Evolutionary conservation across 2,329 filamentous ascomycete genomes (phyloP).

Genomic region (Paecilomyces sp.): DNA sequence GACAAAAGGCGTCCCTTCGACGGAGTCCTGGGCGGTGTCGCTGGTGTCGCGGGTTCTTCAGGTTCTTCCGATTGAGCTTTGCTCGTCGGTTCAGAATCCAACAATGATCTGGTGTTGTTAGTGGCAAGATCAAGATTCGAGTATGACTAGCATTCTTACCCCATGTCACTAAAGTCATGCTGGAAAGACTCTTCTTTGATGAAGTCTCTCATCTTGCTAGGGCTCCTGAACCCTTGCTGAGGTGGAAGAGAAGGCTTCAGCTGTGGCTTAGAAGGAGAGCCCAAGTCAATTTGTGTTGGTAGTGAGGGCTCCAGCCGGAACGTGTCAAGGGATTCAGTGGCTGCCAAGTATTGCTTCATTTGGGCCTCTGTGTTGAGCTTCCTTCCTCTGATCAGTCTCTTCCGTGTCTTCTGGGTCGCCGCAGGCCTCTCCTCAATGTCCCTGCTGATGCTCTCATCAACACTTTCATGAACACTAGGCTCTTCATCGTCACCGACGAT

Average conservation of each 20-base stretch:
- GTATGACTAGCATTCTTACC: neutral
- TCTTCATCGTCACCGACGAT: slow-evolving; percentile 35
- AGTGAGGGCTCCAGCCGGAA: slow-evolving; percentile 14
- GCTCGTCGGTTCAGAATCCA: neutral
- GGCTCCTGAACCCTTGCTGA: slow-evolving; percentile 14
- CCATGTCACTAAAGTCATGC: neutral
- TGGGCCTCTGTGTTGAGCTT: slow-evolving; percentile 15
- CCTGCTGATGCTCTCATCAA: slow-evolving; percentile 19
- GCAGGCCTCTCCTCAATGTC: slow-evolving; percentile 10
- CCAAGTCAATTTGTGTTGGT: slow-evolving; percentile 1
- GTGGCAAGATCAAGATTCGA: neutral
- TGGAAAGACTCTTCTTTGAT: slow-evolving; percentile 12
- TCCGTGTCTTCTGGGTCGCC: slow-evolving; percentile 16
- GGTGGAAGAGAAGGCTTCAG: slow-evolving; percentile 11
- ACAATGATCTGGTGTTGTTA: neutral
- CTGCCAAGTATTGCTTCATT: slow-evolving; percentile 7
- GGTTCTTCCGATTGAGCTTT: neutral
- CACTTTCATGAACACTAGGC: slow-evolving; percentile 18
- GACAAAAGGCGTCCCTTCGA: slow-evolving; percentile 37
- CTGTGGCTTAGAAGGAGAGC: slow-evolving; percentile 6
- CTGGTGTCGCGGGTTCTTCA: slow-evolving; percentile 1
- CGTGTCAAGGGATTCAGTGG: slow-evolving; percentile 12
- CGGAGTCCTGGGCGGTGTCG: slow-evolving; percentile 39
- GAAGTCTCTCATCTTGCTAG: slow-evolving; percentile 14
- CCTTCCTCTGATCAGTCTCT: slow-evolving; percentile 28